phyloP scores from a whole-genome alignment of 495 filamentous ascomycete species.

The Lentithecium fluviatile region DNA sequence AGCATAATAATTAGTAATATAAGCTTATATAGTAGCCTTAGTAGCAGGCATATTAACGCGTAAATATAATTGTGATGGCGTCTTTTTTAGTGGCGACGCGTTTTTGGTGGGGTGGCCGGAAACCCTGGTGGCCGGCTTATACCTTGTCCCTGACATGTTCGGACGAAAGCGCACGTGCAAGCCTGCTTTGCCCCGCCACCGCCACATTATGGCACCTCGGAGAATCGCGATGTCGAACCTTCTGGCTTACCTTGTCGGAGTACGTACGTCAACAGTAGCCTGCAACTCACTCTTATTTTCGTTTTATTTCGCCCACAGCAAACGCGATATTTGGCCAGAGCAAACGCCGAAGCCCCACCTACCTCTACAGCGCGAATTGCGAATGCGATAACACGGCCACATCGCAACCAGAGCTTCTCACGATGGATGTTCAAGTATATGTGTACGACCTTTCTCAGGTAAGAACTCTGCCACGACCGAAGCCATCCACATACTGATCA shows the following conservation, averaged over 20 bases:
- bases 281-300: neutral
- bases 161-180: conserved; percentile 25
- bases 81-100: too few relatives aligned
- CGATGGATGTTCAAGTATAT: conserved; percentile 87
- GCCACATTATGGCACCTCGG: conserved; percentile 10
- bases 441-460: conserved; percentile 91
- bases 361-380: neutral
- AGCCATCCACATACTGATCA: conserved; percentile 3
- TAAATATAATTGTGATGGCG: too few relatives aligned
- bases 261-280: conserved; percentile 10
- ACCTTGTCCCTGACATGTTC: neutral
- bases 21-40: too few relatives aligned
- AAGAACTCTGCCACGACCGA: conserved; percentile 26
- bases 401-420: neutral
- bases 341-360: neutral
- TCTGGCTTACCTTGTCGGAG: neutral
- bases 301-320: too few relatives aligned
- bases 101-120: too few relatives aligned
- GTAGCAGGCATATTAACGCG: too few relatives aligned
- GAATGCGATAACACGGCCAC: neutral
- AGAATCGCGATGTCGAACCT: neutral
- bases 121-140: too few relatives aligned
- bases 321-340: too few relatives aligned
- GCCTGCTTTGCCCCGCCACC: conserved; percentile 16
- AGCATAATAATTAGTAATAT: too few relatives aligned